These are phyloP conservation scores for Acer yangbiense DNA, from an alignment of 345 rosid species.

Conservation along the genomic window DNA sequence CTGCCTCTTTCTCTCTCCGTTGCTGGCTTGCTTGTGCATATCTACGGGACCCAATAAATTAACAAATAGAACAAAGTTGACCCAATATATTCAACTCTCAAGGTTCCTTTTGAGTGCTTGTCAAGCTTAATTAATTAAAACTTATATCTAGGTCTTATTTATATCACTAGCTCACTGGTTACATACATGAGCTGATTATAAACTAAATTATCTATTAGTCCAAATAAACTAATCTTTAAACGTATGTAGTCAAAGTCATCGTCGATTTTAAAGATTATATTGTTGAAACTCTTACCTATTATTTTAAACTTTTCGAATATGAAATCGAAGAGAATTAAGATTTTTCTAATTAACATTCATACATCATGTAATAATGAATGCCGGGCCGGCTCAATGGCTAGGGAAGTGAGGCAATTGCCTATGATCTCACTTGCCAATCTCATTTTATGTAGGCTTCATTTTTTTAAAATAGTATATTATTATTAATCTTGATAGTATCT, in stretches of 20 bases:
- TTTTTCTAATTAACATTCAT: no score
- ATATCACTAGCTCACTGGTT: background rate
- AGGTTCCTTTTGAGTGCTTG: background rate
- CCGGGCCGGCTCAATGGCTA: no score
- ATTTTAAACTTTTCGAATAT: background rate
- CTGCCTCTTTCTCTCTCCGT: constrained; percentile 8
- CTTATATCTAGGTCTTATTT: background rate
- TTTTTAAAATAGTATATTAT: no score
- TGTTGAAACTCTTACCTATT: background rate
- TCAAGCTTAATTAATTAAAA: background rate
- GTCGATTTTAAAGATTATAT: no score
- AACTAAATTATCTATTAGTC: no score
- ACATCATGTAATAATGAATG: no score
- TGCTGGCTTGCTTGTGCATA: constrained; percentile 24
- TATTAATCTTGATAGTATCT: no score
- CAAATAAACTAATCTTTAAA: no score
- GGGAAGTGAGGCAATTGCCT: no score
- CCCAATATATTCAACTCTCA: background rate
- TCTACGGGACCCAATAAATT: background rate
- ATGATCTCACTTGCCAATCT: no score
- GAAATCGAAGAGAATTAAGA: background rate
- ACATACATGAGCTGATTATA: background rate
- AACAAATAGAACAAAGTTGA: background rate
- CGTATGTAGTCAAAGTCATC: no score
- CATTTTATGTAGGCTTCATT: no score